Evolutionary conservation across 345 rosid genomes (phyloP).

Genomic region (Citrus unshiu): DNA sequence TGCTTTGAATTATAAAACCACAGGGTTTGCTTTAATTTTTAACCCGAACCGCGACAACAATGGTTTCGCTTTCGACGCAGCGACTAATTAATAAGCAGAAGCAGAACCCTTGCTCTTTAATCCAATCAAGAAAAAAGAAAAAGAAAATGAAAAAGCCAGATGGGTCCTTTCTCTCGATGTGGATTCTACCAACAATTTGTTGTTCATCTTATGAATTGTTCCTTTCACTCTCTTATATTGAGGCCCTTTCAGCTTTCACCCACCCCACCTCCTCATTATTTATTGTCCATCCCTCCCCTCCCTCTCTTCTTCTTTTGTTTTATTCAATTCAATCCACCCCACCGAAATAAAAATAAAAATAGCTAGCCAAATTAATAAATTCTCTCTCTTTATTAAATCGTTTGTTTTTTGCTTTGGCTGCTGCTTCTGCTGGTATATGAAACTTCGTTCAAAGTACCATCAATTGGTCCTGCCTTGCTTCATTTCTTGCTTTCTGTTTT

Average conservation of each 20-base stretch:
- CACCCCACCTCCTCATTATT: constrained; percentile 3
- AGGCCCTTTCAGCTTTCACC: not conserved
- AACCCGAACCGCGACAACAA: not conserved
- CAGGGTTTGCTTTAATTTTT: not conserved
- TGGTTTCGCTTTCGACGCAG: constrained; percentile 9
- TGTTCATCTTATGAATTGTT: constrained; percentile 44
- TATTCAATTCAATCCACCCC: not conserved
- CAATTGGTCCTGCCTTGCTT: not conserved
- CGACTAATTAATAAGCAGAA: not conserved
- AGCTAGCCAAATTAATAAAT: not conserved
- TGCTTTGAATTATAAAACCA: not conserved
- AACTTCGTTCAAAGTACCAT: not conserved
- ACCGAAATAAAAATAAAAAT: not conserved
- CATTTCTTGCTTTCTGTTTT: not conserved
- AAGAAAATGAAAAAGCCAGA: not conserved
- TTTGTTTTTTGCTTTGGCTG: not conserved
- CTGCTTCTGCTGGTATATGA: not conserved
- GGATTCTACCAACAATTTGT: constrained; percentile 39
- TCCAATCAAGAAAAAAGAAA: not conserved
- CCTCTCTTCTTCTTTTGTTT: not conserved
- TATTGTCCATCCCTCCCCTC: constrained; percentile 2
- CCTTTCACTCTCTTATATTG: constrained; percentile 36
- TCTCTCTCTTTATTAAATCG: not conserved
- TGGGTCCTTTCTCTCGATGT: constrained; percentile 24
- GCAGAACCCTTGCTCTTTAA: not conserved